Conservation (phyloP, 1,139 yeast species). For the Diutina siamensis region DNA sequence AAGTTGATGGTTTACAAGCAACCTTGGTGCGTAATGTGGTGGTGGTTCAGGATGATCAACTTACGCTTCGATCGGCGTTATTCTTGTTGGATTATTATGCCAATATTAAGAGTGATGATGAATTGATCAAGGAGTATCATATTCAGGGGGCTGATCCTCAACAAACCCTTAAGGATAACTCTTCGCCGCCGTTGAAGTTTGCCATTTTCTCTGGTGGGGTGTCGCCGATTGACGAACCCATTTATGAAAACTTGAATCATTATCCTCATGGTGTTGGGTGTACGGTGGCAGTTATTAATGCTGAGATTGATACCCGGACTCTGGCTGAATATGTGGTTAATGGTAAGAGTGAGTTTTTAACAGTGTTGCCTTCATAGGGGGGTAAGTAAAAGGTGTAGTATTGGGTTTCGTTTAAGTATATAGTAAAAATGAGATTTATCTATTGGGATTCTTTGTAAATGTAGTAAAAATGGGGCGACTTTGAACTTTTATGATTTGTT, state of each 20-base stretch:
- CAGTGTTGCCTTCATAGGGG: background rate
- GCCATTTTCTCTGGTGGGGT: conserved; percentile 58
- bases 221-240: conserved; percentile 58
- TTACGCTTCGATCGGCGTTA: conserved; percentile 41
- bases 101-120: conserved; percentile 7
- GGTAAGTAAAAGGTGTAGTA: background rate
- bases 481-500: too few relatives aligned
- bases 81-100: conserved; percentile 29
- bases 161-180: background rate
- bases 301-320: conserved; percentile 31
- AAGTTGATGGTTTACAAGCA: conserved; percentile 56
- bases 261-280: conserved; percentile 25
- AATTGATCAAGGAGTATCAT: conserved; percentile 8
- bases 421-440: background rate
- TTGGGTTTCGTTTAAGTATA: background rate
- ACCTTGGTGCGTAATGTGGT: conserved; percentile 57
- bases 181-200: background rate
- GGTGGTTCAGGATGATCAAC: conserved; percentile 49
- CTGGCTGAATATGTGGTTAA: conserved; percentile 59
- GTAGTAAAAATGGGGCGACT: too few relatives aligned
- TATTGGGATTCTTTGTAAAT: too few relatives aligned
- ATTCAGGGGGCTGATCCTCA: conserved; percentile 9
- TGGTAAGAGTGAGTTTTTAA: conserved; percentile 67
- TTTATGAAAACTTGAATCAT: conserved; percentile 49
- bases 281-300: conserved; percentile 47